phyloP scores from a whole-genome alignment of 305 asterid species.

The Ajuga reptans region DNA sequence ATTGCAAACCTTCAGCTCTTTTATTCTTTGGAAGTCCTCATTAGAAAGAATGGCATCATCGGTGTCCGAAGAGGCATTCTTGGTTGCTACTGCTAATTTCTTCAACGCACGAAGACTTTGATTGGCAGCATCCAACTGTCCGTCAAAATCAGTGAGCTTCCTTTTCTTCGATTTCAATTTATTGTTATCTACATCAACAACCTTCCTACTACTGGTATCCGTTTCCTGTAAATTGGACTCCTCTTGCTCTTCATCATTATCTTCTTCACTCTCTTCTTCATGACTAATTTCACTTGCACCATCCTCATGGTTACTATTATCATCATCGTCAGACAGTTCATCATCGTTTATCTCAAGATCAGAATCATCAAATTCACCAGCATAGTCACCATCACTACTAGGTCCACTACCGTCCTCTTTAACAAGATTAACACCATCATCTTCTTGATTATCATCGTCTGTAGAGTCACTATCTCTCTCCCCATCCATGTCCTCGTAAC shows the following conservation, averaged over 20 bases:
- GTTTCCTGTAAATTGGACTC: constrained; percentile 23
- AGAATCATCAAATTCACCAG: constrained; percentile 34
- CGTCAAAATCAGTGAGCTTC: constrained; percentile 64
- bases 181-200: constrained; percentile 22
- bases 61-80: constrained; percentile 24
- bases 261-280: constrained; percentile 32
- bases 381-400: constrained; percentile 26
- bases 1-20: constrained; percentile 62
- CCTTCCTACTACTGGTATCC: constrained; percentile 15
- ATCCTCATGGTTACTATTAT: constrained; percentile 28
- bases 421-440: constrained; percentile 25
- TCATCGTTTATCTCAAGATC: constrained; percentile 32
- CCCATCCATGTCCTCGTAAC: constrained; percentile 40
- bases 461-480: constrained; percentile 22
- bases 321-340: constrained; percentile 38
- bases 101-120: constrained; percentile 78
- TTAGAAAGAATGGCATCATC: constrained; percentile 81
- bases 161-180: constrained; percentile 47
- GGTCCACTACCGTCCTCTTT: constrained; percentile 24
- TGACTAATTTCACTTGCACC: constrained; percentile 31
- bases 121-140: constrained; percentile 47
- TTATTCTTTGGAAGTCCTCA: constrained; percentile 83
- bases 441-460: constrained; percentile 32
- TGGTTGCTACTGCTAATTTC: constrained; percentile 53
- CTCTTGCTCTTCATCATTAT: constrained; percentile 27